Conservation (phyloP, 352 stramenopile species). For the Globisporangium alternatum region DNA sequence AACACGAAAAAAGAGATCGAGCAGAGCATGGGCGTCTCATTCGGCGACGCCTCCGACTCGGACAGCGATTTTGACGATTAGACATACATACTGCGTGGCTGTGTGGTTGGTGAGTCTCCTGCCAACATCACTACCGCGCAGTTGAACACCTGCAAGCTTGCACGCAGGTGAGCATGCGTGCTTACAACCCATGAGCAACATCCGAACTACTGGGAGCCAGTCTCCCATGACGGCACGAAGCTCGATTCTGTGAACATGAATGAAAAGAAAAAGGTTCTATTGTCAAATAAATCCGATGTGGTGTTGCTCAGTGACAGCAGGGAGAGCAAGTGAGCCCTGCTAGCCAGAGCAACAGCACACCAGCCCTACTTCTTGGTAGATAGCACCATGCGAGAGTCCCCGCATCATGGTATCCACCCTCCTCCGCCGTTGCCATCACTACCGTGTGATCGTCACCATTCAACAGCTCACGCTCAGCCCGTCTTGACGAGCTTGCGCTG, state of each 20-base stretch:
- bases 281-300: constrained; percentile 9
- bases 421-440: background rate
- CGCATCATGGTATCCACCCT: background rate
- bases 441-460: background rate
- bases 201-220: background rate
- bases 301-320: background rate
- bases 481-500: constrained; percentile 46
- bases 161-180: background rate
- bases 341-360: constrained; percentile 9
- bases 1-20: constrained; percentile 73
- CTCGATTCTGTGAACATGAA: background rate
- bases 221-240: background rate
- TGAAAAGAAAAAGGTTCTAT: constrained; percentile 5
- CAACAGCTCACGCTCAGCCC: background rate
- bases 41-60: constrained; percentile 68
- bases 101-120: no score
- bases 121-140: no score
- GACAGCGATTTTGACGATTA: constrained; percentile 85
- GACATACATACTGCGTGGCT: background rate
- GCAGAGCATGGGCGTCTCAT: constrained; percentile 55
- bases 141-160: background rate
- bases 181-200: background rate
- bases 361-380: background rate
- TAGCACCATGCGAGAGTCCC: background rate
- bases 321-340: background rate